Evolutionary conservation across 2,329 filamentous ascomycete species (phyloP).

Genomic region (Chrysoporthe cubensis): DNA sequence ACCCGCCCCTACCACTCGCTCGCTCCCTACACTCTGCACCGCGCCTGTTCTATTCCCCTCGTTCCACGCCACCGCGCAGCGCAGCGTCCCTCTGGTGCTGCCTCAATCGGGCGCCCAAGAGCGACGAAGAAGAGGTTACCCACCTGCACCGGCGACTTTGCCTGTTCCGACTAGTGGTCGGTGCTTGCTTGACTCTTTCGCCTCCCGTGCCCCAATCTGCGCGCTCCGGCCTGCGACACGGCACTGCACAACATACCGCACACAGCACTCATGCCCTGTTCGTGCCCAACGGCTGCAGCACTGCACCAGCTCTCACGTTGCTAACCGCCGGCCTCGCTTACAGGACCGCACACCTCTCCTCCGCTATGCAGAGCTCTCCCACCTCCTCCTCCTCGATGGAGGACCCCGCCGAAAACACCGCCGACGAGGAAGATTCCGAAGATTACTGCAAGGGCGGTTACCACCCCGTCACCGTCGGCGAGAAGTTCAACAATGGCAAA

Average conservation of each 20-base stretch:
- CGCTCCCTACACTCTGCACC: background rate
- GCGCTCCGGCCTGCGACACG: conserved; percentile 11
- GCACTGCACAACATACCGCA: conserved; percentile 17
- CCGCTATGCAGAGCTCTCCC: conserved; percentile 71
- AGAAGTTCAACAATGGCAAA: conserved; percentile 96
- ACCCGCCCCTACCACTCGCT: background rate
- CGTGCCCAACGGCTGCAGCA: background rate
- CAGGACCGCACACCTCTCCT: conserved; percentile 60
- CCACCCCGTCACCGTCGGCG: conserved; percentile 91
- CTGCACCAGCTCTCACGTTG: conserved; percentile 10
- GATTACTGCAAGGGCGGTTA: conserved; percentile 99
- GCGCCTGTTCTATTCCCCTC: background rate
- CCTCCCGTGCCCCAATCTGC: conserved; percentile 5
- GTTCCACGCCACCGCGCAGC: background rate
- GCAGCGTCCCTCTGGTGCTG: background rate
- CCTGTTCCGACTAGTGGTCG: conserved; percentile 13
- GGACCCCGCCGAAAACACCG: conserved; percentile 86
- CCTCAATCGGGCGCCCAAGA: background rate
- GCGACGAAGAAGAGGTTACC: background rate
- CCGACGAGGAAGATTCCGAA: conserved; percentile 97
- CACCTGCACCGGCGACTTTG: conserved; percentile 3
- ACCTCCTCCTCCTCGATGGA: conserved; percentile 78
- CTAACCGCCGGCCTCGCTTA: conserved; percentile 38
- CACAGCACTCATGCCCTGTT: background rate
- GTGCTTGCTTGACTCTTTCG: background rate